Percentiles rank a stretch among this genome's conserved stretches.
Conservation (phyloP, 2,329 filamentous ascomycete species). For the Apiospora phragmitis region DNA sequence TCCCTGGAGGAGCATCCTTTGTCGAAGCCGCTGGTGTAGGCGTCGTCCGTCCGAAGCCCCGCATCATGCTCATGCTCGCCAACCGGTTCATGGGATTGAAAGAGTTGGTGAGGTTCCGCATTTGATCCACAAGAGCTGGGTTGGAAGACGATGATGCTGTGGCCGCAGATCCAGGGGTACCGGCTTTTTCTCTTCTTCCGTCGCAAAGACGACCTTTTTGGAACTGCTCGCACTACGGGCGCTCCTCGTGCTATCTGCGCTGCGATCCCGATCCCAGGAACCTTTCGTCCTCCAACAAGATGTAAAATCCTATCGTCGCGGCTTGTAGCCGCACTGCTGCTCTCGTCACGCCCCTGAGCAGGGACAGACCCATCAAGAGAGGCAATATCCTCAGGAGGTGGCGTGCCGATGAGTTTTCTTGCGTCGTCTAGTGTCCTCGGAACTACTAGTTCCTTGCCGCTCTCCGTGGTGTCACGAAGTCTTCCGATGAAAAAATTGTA, state of each 20-base stretch:
- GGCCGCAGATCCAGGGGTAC: constrained; percentile 30
- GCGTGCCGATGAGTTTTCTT: constrained; percentile 79
- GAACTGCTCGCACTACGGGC: constrained; percentile 59
- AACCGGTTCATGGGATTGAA: constrained; percentile 83
- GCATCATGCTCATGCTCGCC: constrained; percentile 70
- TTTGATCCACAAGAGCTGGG: constrained; percentile 73
- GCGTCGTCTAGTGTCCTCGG: constrained; percentile 94
- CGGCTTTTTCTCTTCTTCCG: constrained; percentile 44
- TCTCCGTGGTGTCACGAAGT: constrained; percentile 69
- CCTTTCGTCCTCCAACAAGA: constrained; percentile 67
- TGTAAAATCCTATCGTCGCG: constrained; percentile 68
- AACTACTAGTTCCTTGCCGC: constrained; percentile 55
- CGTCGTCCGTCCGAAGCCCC: constrained; percentile 67
- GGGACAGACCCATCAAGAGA: constrained; percentile 60
- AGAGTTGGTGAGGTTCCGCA: constrained; percentile 77
- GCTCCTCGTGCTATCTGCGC: constrained; percentile 71
- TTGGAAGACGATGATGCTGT: constrained; percentile 37
- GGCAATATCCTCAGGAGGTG: constrained; percentile 61
- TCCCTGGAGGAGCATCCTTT: constrained; percentile 31
- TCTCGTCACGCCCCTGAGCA: constrained; percentile 43
- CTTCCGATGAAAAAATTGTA: constrained; percentile 93
- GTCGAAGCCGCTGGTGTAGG: constrained; percentile 41
- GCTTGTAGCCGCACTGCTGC: constrained; percentile 29
- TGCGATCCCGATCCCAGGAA: constrained; percentile 60
- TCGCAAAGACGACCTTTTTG: constrained; percentile 55